These are phyloP conservation scores for Lentinula detonsa DNA, from an alignment of 768 basidiomycete genomes.

Conservation along the genomic window DNA sequence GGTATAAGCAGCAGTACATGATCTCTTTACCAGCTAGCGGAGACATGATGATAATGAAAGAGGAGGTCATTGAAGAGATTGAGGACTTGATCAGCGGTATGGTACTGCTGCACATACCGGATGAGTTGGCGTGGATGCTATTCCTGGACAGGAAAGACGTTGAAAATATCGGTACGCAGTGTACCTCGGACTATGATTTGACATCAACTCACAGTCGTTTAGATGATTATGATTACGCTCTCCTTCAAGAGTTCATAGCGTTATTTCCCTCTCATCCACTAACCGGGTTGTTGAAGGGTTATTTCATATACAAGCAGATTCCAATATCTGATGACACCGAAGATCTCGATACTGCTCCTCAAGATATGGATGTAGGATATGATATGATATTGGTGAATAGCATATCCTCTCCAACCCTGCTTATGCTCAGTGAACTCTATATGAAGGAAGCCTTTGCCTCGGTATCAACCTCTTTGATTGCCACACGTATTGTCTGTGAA, in stretches of 20 bases:
- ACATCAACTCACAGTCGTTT: background rate
- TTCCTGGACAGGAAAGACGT: constrained; percentile 71
- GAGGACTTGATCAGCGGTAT: constrained; percentile 70
- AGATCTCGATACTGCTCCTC: constrained; percentile 22
- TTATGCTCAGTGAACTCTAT: constrained; percentile 5
- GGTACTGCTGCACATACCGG: constrained; percentile 67
- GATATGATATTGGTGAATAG: constrained; percentile 54
- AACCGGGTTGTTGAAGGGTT: constrained; percentile 55
- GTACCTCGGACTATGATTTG: constrained; percentile 4
- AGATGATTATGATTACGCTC: constrained; percentile 57
- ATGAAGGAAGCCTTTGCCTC: constrained; percentile 48
- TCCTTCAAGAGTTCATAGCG: constrained; percentile 53
- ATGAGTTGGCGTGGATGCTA: constrained; percentile 79
- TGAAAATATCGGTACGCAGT: constrained; percentile 53
- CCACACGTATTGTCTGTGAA: constrained; percentile 58
- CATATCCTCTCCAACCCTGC: background rate
- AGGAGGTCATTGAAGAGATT: constrained; percentile 49
- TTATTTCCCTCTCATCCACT: constrained; percentile 61
- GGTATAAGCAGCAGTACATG: constrained; percentile 57
- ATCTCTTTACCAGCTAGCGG: constrained; percentile 44
- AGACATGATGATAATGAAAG: constrained; percentile 33
- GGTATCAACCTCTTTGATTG: constrained; percentile 54
- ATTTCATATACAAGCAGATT: constrained; percentile 57
- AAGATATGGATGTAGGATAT: constrained; percentile 48
- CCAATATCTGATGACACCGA: constrained; percentile 35